Base-by-base conservation (phyloP, 768 basidiomycete genomes). In the Trametopsis cervina region DNA sequence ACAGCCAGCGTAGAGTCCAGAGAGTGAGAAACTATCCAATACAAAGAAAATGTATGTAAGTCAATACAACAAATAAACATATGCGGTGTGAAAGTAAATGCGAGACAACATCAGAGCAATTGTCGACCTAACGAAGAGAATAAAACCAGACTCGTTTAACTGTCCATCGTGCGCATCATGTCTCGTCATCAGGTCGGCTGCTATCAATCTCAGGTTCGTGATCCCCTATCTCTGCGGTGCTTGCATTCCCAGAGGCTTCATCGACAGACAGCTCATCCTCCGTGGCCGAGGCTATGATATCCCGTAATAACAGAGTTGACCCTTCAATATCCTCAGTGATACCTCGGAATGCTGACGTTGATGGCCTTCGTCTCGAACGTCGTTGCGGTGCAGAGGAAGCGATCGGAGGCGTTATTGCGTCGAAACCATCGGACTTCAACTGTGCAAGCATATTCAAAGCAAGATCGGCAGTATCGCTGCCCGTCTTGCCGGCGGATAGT, bases 371-470 rank as follows among this genome's bases (percentile, higher is more conserved):
- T 27, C 49, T 29, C n/a, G 39, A 43, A 44, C 42, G 58, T 56
- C 42, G 56, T 53, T 51, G 52, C 41, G 57, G 54, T 2, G 43
- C 12, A 15, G 35, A 39, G 22, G 68, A 53, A 25, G 66, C 57
- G 15, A 73, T 70, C n/a, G 79, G 76, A 7, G 81, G 73, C 15
- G 70, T 64, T 10, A 80, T 70, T 11, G 63, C 57, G 21, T 54
- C 68, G 61, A 87, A 87, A 0, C 83, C 87, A 53, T 83, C 77
- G 4, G 82, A 77, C 62, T 90, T 74, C 23, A 91, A 72, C 33
- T 73, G 76, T 5, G 83, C 84, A 46, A 91, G 63, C 84, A 92
- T 85, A 54, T 83, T 79, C 44, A 76, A 77, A 3, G 89, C 89
- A 41, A 78, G 67, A 50, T 81, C 75, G 4, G 71, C 81, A 4